Base-by-base conservation (phyloP, 345 rosid genomes). In the Brassica incana region DNA sequence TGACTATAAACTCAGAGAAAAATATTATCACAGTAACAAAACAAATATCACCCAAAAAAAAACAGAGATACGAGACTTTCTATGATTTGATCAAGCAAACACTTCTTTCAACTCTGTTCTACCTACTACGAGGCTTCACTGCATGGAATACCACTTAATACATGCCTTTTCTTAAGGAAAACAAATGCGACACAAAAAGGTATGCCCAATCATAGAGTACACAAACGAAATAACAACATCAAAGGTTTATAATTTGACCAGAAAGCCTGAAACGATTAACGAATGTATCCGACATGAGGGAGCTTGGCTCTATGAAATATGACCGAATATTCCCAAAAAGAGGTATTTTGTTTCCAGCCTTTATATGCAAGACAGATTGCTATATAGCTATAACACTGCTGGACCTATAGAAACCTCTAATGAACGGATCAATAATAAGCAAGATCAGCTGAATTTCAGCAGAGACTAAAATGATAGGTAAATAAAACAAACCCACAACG, bases 1-100 rank as follows among this genome's bases (percentile, higher is more conserved):
- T 48, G 98, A 89, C 99, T 95, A 91, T 20, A 79, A 74, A 75
- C 29, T 5, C 25, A 29, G 1, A 67, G 83, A 59, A 18, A 25
- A 36, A 43, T 75, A 67, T 43, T 8, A 29, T 6, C 54, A 81
- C 78, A 85, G 73, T 63, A 66, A 64, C 68, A 20, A 75, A 76
- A 71, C 56, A 63, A 36, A 72, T 59, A 67, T 32, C 4, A 68
- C 30, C 63, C 6, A 43, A 54, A 10, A 56, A 6, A 6, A 38
- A 70, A 29, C 7, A 45, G 45, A 65, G 69, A 63, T 54, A 73
- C 40, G 48, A 69, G 74, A 62, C 78, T 50, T 61, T 23, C 40
- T 12, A 62, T 61, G 69, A 60, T 72, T 29, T 45, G 54, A 75
- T 65, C 67, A 56, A 63, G 67, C 67, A 61, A 67, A 68, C 75